These are phyloP conservation scores for Tarenaya hassleriana DNA, from an alignment of 345 rosid species.

Conservation along the genomic window DNA sequence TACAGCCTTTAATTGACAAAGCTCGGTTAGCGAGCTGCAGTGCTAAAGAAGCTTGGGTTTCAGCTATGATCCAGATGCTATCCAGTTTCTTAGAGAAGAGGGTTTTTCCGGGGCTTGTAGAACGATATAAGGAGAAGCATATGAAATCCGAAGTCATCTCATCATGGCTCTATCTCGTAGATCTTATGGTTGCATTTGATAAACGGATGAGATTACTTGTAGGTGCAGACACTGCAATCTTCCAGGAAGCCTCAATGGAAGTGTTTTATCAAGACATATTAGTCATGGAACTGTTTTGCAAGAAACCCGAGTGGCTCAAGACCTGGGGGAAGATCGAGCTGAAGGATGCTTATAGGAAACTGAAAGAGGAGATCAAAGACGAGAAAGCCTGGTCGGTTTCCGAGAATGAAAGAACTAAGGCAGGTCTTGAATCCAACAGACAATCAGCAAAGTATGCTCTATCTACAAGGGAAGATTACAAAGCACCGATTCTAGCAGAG, in stretches of 20 bases:
- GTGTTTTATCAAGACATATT: conserved; percentile 38
- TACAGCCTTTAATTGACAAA: conserved; percentile 76
- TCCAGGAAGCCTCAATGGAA: conserved; percentile 32
- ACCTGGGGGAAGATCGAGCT: conserved; percentile 78
- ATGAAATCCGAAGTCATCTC: conserved; percentile 42
- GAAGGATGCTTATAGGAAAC: conserved; percentile 61
- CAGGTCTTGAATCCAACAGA: conserved; percentile 15
- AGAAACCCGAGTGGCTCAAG: conserved; percentile 61
- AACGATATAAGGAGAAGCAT: conserved; percentile 39
- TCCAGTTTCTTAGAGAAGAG: conserved; percentile 49
- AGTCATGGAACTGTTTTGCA: conserved; percentile 45
- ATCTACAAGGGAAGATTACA: conserved; percentile 48
- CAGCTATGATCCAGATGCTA: conserved; percentile 61
- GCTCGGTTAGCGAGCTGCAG: conserved; percentile 54
- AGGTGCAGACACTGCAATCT: conserved; percentile 41
- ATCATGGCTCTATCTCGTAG: conserved; percentile 71
- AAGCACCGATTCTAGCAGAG: conserved; percentile 58
- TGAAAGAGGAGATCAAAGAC: conserved; percentile 45
- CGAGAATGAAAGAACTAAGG: conserved; percentile 19
- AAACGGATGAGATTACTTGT: conserved; percentile 48
- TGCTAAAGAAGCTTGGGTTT: conserved; percentile 83
- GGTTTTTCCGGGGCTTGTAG: conserved; percentile 44
- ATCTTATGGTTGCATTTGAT: conserved; percentile 65
- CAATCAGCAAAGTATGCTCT: conserved; percentile 40
- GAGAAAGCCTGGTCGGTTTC: conserved; percentile 51